Evolutionary conservation across 1,284 basidiomycete genomes (phyloP), one percentile per base, ranked within the genome.

Genomic region (Crucibulum parvulum): DNA sequence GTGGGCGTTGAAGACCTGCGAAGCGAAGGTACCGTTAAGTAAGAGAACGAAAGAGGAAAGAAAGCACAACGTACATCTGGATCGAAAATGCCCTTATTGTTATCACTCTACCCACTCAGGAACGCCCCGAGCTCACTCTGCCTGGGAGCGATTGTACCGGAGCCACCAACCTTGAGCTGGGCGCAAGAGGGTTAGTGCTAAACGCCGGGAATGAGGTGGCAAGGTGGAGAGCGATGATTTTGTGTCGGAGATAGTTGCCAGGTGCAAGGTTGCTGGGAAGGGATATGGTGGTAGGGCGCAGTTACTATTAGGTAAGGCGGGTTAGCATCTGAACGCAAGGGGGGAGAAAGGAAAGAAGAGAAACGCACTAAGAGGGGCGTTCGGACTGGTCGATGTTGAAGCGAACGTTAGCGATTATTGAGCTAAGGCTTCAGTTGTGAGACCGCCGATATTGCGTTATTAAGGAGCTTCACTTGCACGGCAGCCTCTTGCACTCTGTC

Each of bases 111-210:
- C 4, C 84, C 85, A 9, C 89, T 90, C 0, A 90, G 90, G 59
- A 92, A 78, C 10, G 67, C 73, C 15, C 89, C 89, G 37, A 85
- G 81, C 58, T 85, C 82, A 62, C 69, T 69, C 4, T 65, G 63
- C 1, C 66, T 68, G 1, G 87, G 81, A 0, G 61, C 68, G 37
- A 83, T 85, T 11, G 73, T 81, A 13, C 81, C 82, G 24, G 72
- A 80, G 36, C 88, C 89, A 2, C 79, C 78, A 45, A 92, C 76
- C 24, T 66, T 77, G 60, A 92, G 66, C 68, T 92, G 91, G 4
- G 83, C 72, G 70, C 90, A 92, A n/a, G 82, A 85, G 0, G 87
- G 86, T 70, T 92, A 92, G 78, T 90, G 91, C 74, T 92, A 90
- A 15, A 88, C 90, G 15, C 86, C 87, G 85, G 84, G 0, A 53